Percentiles rank a stretch among this genome's conserved stretches.
Conservation (phyloP, 495 filamentous ascomycete genomes). For the Bathelium albidoporum region DNA sequence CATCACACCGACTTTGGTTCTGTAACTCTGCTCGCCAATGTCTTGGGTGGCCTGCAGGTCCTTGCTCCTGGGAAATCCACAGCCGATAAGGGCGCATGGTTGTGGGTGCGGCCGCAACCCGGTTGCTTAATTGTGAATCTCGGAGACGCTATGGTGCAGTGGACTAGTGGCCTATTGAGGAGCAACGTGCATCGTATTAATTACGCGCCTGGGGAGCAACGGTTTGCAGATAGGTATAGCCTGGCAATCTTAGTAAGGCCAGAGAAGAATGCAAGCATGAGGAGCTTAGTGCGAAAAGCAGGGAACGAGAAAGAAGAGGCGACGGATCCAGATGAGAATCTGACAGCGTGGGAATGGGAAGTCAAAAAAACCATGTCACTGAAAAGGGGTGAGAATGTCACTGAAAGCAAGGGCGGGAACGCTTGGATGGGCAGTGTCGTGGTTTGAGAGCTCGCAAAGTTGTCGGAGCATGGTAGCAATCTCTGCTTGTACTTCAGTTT, state of each 20-base stretch:
- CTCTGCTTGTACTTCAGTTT: too few species aligned
- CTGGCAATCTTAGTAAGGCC: slow-evolving; percentile 10
- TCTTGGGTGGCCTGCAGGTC: slow-evolving; percentile 50
- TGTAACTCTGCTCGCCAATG: slow-evolving; percentile 39
- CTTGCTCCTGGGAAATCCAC: slow-evolving; percentile 29
- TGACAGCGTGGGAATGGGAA: slow-evolving; percentile 14
- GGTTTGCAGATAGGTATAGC: slow-evolving; percentile 8
- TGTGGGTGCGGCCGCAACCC: slow-evolving; percentile 47
- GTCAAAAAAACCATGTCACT: slow-evolving; percentile 11
- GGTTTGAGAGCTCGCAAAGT: too few species aligned
- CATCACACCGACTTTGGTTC: slow-evolving; percentile 35
- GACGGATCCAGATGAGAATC: slow-evolving; percentile 1
- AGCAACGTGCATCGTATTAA: slow-evolving; percentile 55
- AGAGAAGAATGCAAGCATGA: slow-evolving; percentile 9
- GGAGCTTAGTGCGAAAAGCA: slow-evolving; percentile 3
- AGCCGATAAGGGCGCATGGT: slow-evolving; percentile 33
- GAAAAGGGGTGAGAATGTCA: not conserved
- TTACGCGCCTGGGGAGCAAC: slow-evolving; percentile 44
- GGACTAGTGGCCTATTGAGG: slow-evolving; percentile 48
- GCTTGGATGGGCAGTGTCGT: too few species aligned
- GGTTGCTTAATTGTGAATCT: slow-evolving; percentile 54
- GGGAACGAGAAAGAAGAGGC: not conserved
- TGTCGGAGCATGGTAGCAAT: too few species aligned
- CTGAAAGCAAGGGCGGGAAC: slow-evolving; percentile 8
- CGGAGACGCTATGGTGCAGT: slow-evolving; percentile 55